phyloP scores from a whole-genome alignment of 2,329 filamentous ascomycete genomes.

The Penicillium olsonii region DNA sequence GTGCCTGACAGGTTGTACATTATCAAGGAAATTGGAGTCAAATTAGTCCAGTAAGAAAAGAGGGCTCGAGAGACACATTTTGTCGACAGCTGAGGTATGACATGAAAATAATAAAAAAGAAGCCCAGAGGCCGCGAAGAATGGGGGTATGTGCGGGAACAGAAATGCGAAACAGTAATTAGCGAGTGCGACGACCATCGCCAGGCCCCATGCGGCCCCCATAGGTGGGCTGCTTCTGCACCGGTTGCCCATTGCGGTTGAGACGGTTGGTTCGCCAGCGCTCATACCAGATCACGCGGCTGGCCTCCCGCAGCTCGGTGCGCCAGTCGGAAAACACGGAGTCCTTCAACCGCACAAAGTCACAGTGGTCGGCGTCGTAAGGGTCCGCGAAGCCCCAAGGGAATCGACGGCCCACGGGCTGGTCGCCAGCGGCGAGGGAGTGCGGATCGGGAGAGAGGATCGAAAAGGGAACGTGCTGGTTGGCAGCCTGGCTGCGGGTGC shows the following conservation, averaged over 20 bases:
- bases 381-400: constrained; percentile 95
- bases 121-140: constrained; percentile 17
- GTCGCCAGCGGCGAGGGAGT: constrained; percentile 59
- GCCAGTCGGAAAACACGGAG: constrained; percentile 90
- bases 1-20: too few species aligned
- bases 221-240: constrained; percentile 25
- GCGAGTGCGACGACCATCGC: constrained; percentile 27
- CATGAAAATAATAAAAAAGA: constrained; percentile 7
- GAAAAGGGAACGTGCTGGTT: constrained; percentile 80
- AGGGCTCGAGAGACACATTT: constrained; percentile 5
- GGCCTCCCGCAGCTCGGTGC: constrained; percentile 82
- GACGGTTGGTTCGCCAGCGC: constrained; percentile 73
- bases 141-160: constrained; percentile 28
- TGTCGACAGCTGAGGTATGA: constrained; percentile 4
- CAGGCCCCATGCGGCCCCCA: constrained; percentile 33
- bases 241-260: constrained; percentile 37
- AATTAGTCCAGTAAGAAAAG: constrained; percentile 4
- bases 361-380: constrained; percentile 87
- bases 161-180: constrained; percentile 24
- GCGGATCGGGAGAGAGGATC: constrained; percentile 89
- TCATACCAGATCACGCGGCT: constrained; percentile 95
- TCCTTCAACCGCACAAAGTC: constrained; percentile 91
- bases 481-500: constrained; percentile 51
- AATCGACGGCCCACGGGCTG: constrained; percentile 76
- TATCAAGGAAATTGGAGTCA: not conserved